A percentile compares a stretch with the other conserved stretches of the same genome.
phyloP scores from a whole-genome alignment of 1,284 basidiomycete genomes.

The Microbotryum scabiosae region DNA sequence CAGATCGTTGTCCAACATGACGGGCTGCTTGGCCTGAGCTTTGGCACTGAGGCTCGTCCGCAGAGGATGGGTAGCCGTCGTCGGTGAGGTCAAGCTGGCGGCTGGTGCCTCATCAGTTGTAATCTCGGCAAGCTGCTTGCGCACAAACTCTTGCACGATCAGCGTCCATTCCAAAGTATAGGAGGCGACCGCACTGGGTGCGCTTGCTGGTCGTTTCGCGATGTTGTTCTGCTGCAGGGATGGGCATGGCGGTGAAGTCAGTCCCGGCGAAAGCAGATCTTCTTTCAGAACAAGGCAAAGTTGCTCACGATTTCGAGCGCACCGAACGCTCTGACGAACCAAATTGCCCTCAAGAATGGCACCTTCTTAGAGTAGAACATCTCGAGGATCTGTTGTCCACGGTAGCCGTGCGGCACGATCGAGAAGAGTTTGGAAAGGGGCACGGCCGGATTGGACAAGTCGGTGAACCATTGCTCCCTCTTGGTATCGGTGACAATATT shows the following conservation, averaged over 20 bases:
- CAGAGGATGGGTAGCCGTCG: neutral
- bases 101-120: slow-evolving; percentile 67
- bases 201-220: slow-evolving; percentile 45
- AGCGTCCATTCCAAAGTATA: slow-evolving; percentile 88
- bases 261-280: slow-evolving; percentile 36
- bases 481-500: slow-evolving; percentile 86
- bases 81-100: slow-evolving; percentile 41
- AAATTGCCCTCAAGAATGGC: slow-evolving; percentile 76
- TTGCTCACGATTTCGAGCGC: slow-evolving; percentile 68
- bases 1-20: slow-evolving; percentile 58
- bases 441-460: slow-evolving; percentile 79
- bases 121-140: slow-evolving; percentile 79
- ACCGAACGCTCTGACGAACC: slow-evolving; percentile 92
- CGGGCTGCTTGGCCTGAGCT: neutral
- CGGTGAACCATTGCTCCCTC: slow-evolving; percentile 78
- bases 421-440: slow-evolving; percentile 79
- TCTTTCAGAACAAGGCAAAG: neutral
- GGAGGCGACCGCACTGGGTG: slow-evolving; percentile 48
- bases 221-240: slow-evolving; percentile 45
- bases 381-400: slow-evolving; percentile 86
- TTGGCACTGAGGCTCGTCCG: slow-evolving; percentile 47
- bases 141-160: slow-evolving; percentile 75
- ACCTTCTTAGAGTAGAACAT: slow-evolving; percentile 73
- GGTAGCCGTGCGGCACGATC: slow-evolving; percentile 85
- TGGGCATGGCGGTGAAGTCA: slow-evolving; percentile 36